Conservation (phyloP, 371 early-diverging fungal species). For the Circinella minor region DNA sequence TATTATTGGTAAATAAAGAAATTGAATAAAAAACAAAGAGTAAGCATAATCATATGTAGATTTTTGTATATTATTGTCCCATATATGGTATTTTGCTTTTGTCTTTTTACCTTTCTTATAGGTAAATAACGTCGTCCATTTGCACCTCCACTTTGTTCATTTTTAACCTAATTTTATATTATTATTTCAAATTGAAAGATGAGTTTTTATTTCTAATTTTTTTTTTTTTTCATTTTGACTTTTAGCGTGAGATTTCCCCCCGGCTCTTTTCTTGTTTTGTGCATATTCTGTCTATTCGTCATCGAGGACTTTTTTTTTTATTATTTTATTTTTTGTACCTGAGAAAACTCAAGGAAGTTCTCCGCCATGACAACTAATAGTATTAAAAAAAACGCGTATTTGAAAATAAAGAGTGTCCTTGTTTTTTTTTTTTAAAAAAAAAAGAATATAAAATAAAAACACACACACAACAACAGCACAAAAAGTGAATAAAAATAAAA, state of each 20-base stretch:
- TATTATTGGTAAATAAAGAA: not conserved
- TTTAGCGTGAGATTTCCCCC: not conserved
- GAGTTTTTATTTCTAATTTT: not conserved
- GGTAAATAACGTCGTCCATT: slow-evolving; percentile 3
- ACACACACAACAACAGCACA: not conserved
- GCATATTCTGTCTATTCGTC: no score
- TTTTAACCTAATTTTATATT: not conserved
- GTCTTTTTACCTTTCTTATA: slow-evolving; percentile 2
- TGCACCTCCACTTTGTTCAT: not conserved
- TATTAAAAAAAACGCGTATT: not conserved
- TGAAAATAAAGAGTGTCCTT: slow-evolving; percentile 19
- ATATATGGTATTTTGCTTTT: not conserved
- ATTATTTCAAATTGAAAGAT: slow-evolving; percentile 5
- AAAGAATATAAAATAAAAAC: slow-evolving; percentile 12
- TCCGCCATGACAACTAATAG: slow-evolving; percentile 11
- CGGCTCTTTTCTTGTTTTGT: no score
- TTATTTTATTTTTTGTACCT: slow-evolving; percentile 1
- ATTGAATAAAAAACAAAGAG: not conserved
- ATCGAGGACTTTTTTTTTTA: not conserved
- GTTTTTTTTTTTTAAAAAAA: slow-evolving; percentile 15
- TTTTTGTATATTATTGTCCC: not conserved
- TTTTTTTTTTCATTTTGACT: no score
- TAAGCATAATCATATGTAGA: not conserved
- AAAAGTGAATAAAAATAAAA: slow-evolving; percentile 14
- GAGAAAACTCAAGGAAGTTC: slow-evolving; percentile 13